Conservation (phyloP, 352 stramenopile species). For the Phytophthora tentaculata region DNA sequence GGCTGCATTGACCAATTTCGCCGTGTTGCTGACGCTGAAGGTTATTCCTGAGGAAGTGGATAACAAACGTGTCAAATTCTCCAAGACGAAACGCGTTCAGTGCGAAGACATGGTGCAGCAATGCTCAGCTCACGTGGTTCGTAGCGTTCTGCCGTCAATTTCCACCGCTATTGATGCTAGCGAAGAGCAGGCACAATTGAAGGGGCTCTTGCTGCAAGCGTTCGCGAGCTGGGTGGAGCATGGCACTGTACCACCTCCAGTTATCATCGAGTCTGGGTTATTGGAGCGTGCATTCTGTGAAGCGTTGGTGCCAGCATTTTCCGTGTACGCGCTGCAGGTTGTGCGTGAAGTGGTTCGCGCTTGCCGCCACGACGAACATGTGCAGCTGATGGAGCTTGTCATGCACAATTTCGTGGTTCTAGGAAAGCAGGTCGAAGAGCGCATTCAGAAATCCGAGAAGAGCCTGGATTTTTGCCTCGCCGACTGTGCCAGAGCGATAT, state of each 20-base stretch:
- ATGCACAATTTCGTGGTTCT: constrained; percentile 84
- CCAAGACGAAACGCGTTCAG: constrained; percentile 64
- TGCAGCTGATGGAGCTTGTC: constrained; percentile 78
- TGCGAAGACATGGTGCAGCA: constrained; percentile 78
- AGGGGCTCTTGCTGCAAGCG: constrained; percentile 62
- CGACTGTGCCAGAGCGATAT: constrained; percentile 60
- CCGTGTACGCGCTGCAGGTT: constrained; percentile 57
- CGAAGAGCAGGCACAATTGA: constrained; percentile 50
- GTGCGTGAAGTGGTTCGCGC: constrained; percentile 75
- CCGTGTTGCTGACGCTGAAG: constrained; percentile 76
- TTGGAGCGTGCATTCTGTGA: constrained; percentile 70
- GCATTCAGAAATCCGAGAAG: constrained; percentile 26
- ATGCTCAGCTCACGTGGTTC: constrained; percentile 62
- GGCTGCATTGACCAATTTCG: constrained; percentile 70
- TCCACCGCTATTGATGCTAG: constrained; percentile 61
- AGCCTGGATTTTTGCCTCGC: constrained; percentile 55
- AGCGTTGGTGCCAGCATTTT: constrained; percentile 42
- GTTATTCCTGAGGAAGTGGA: constrained; percentile 81
- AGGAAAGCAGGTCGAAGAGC: constrained; percentile 60
- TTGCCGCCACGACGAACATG: constrained; percentile 59
- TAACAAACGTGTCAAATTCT: constrained; percentile 83
- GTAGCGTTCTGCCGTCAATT: constrained; percentile 65
- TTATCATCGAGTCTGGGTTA: constrained; percentile 70
- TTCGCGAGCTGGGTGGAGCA: constrained; percentile 83
- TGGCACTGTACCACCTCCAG: constrained; percentile 50